These are phyloP conservation scores for Colletotrichum ledebouriae DNA, from an alignment of 2,329 filamentous ascomycete species.

Conservation along the genomic window DNA sequence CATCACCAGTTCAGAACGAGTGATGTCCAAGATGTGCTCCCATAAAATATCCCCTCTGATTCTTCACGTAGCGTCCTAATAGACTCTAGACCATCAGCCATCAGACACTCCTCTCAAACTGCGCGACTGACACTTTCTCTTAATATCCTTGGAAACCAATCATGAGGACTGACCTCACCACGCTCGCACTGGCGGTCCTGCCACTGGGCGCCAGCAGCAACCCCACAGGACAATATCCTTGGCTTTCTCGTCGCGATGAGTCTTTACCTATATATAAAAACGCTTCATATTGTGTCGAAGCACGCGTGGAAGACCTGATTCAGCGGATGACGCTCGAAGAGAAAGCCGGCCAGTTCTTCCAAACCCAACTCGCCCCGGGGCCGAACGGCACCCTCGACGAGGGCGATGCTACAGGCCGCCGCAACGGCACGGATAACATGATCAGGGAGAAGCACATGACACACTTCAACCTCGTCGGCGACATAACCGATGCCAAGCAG, in stretches of 20 bases:
- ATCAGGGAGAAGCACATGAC: constrained; percentile 54
- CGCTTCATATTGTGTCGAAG: constrained; percentile 56
- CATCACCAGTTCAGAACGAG: not conserved
- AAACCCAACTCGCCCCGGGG: constrained; percentile 50
- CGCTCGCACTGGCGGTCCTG: constrained; percentile 18
- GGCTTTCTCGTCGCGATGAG: constrained; percentile 3
- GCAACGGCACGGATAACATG: constrained; percentile 49
- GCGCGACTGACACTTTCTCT: not conserved
- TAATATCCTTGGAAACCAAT: not conserved
- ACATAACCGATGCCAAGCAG: constrained; percentile 54
- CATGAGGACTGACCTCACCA: constrained; percentile 18
- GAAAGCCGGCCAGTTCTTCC: constrained; percentile 63
- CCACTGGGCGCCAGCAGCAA: constrained; percentile 6
- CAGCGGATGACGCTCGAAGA: constrained; percentile 62
- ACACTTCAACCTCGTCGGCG: constrained; percentile 62
- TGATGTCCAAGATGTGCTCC: not conserved
- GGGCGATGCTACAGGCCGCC: constrained; percentile 23
- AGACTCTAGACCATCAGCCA: too few species aligned
- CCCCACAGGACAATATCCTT: not conserved
- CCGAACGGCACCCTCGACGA: constrained; percentile 44
- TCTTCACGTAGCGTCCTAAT: too few species aligned
- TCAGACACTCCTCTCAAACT: too few species aligned
- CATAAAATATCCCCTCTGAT: constrained; percentile 27
- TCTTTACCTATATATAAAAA: constrained; percentile 45
- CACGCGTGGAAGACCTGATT: constrained; percentile 61